These are phyloP conservation scores for Kalmanozyma brasiliensis DNA, from an alignment of 1,284 basidiomycete genomes.

Conservation along the genomic window DNA sequence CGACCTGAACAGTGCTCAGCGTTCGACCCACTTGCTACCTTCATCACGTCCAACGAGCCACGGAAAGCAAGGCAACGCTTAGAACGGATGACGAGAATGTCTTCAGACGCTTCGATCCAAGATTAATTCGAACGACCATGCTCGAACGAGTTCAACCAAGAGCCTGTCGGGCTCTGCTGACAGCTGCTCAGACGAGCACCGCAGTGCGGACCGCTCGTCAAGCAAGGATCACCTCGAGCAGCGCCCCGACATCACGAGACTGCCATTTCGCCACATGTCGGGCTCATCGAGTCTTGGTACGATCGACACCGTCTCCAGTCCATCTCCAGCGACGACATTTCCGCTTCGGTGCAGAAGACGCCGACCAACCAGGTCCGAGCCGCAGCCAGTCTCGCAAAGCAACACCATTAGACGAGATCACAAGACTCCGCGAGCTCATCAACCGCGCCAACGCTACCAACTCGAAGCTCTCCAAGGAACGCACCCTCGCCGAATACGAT, in stretches of 20 bases:
- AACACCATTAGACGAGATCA: conserved; percentile 43
- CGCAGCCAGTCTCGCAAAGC: conserved; percentile 4
- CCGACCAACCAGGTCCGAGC: conserved; percentile 9
- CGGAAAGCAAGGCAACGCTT: no score
- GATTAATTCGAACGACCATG: no score
- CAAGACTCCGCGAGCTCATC: conserved; percentile 41
- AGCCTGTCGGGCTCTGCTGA: no score
- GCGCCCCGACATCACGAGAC: neutral
- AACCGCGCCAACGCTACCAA: conserved; percentile 43
- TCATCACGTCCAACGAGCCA: no score
- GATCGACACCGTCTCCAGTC: neutral
- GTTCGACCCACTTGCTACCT: no score
- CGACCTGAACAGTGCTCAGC: no score
- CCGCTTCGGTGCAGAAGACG: conserved; percentile 16
- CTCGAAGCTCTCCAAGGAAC: conserved; percentile 39
- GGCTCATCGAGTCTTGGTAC: no score
- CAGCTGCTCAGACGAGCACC: no score
- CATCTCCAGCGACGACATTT: conserved; percentile 1
- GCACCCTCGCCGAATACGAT: conserved; percentile 31
- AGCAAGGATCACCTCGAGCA: neutral
- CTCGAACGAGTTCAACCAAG: no score
- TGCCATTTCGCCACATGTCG: neutral
- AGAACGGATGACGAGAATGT: no score
- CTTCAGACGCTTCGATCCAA: no score
- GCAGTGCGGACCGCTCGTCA: no score